These are phyloP conservation scores for Lumnitzera littorea DNA, from an alignment of 345 rosid species.

Conservation along the genomic window DNA sequence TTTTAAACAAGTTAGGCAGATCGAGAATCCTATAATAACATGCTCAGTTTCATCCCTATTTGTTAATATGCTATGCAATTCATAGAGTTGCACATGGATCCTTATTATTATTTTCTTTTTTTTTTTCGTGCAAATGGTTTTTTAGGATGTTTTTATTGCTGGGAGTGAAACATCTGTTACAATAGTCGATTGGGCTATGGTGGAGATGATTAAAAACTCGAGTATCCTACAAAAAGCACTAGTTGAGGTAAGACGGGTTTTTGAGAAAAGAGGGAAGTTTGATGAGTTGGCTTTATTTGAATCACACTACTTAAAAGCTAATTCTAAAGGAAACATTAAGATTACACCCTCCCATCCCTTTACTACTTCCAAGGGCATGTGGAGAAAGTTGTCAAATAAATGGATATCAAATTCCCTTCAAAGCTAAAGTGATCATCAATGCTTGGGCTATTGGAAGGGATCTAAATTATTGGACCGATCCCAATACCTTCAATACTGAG, in stretches of 20 bases:
- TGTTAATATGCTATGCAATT: not conserved
- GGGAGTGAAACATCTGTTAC: constrained; percentile 6
- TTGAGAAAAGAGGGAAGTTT: constrained; percentile 2
- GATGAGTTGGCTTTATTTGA: constrained; percentile 6
- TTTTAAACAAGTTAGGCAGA: too few relatives aligned
- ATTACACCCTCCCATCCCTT: constrained; percentile 18
- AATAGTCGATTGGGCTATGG: constrained; percentile 5
- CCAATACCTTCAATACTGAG: too few relatives aligned
- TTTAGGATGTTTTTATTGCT: not conserved
- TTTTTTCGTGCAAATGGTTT: too few relatives aligned
- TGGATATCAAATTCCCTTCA: constrained; percentile 18
- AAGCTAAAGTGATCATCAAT: constrained; percentile 17
- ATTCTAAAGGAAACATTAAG: constrained; percentile 28
- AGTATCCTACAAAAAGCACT: constrained; percentile 1
- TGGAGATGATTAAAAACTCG: constrained; percentile 6
- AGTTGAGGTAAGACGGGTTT: constrained; percentile 19
- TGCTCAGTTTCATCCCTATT: too few relatives aligned
- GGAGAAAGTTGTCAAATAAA: constrained; percentile 12
- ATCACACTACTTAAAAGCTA: constrained; percentile 10
- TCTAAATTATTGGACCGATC: constrained; percentile 15
- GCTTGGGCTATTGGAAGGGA: constrained; percentile 25
- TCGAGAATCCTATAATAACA: too few relatives aligned
- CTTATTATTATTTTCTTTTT: too few relatives aligned
- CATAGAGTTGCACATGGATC: not conserved
- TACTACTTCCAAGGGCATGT: constrained; percentile 20